Percentiles rank a stretch among this genome's conserved stretches.
Evolutionary conservation across 1,284 basidiomycete species (phyloP).

Genomic region (Ceratobasidium sp.): DNA sequence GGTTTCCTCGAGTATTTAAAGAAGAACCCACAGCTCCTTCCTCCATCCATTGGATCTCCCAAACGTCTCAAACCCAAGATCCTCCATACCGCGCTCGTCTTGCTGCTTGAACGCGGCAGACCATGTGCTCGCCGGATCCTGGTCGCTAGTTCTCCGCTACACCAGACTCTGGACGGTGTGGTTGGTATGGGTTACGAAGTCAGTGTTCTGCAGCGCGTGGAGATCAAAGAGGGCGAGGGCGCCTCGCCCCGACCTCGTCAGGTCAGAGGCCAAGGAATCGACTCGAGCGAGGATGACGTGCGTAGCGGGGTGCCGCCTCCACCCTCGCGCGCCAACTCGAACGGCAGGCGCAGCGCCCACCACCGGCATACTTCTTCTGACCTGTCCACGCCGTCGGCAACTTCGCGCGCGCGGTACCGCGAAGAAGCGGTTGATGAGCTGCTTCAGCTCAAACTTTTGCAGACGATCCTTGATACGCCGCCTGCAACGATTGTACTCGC

Average conservation of each 20-base stretch:
- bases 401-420: slow-evolving; percentile 61
- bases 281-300: slow-evolving; percentile 30
- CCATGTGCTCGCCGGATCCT: slow-evolving; percentile 71
- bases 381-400: slow-evolving; percentile 19
- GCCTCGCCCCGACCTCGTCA: slow-evolving; percentile 46
- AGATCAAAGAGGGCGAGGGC: slow-evolving; percentile 57
- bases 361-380: slow-evolving; percentile 34
- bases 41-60: slow-evolving; percentile 48
- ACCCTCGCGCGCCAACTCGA: slow-evolving; percentile 10
- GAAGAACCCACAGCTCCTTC: slow-evolving; percentile 56
- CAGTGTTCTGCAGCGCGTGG: slow-evolving; percentile 76
- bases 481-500: slow-evolving; percentile 83
- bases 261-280: slow-evolving; percentile 8
- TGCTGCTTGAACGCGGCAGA: slow-evolving; percentile 76
- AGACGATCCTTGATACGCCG: slow-evolving; percentile 70
- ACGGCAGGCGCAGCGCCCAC: slow-evolving; percentile 41
- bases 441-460: slow-evolving; percentile 83
- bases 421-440: slow-evolving; percentile 90
- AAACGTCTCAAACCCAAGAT: slow-evolving; percentile 57
- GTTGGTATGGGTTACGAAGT: slow-evolving; percentile 80
- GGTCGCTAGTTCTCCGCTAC: slow-evolving; percentile 80
- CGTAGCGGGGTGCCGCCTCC: slow-evolving; percentile 6
- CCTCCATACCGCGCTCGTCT: slow-evolving; percentile 70
- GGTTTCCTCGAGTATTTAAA: slow-evolving; percentile 72
- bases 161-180: slow-evolving; percentile 77